phyloP scores from a whole-genome alignment of 495 filamentous ascomycete genomes.

The Astrothelium subdiscretum region DNA sequence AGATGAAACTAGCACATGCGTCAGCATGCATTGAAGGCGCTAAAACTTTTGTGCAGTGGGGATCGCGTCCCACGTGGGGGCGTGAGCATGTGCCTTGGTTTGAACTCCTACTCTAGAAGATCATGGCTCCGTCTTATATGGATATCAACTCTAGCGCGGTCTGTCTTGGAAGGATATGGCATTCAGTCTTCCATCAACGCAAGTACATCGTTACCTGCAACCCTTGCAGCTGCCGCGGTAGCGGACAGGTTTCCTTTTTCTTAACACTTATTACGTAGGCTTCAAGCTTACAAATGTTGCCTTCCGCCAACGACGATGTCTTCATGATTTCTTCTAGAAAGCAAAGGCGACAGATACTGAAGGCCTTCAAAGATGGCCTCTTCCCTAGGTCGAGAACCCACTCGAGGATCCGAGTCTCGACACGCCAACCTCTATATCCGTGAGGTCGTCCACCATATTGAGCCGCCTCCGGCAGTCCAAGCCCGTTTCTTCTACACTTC shows the following conservation, averaged over 20 bases:
- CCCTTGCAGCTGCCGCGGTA: background rate
- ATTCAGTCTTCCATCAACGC: background rate
- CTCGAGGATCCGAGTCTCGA: background rate
- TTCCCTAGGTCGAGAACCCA: background rate
- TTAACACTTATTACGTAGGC: background rate
- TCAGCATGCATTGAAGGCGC: background rate
- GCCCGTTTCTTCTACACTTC: slow-evolving; percentile 32
- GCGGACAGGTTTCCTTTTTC: background rate
- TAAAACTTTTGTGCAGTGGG: background rate
- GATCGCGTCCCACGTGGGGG: background rate
- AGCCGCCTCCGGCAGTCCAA: slow-evolving; percentile 24
- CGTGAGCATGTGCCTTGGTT: background rate
- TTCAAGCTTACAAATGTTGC: background rate
- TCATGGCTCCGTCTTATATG: background rate
- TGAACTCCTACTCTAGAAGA: background rate
- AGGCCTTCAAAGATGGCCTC: background rate
- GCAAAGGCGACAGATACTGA: background rate
- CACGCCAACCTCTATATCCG: slow-evolving; percentile 22
- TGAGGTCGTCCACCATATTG: slow-evolving; percentile 23
- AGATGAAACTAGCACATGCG: too few species aligned
- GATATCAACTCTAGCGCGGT: background rate
- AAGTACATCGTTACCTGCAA: background rate
- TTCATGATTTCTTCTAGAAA: background rate
- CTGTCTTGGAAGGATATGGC: background rate
- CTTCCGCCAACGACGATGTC: background rate